These are phyloP conservation scores for Globisporangium cylindrosporum DNA, from an alignment of 352 stramenopile genomes.

Conservation along the genomic window DNA sequence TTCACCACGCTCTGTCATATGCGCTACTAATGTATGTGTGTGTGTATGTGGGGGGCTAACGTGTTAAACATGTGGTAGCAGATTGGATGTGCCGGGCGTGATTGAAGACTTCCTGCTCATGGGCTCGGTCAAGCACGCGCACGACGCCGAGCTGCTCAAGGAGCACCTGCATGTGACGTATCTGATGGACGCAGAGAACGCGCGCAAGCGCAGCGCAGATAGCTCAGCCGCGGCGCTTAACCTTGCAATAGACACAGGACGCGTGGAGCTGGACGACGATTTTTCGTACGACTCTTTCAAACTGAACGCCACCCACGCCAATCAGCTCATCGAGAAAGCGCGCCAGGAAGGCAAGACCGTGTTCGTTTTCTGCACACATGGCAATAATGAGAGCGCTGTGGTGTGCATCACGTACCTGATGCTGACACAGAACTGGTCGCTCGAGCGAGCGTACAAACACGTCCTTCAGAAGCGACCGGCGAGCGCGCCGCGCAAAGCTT, in stretches of 20 bases:
- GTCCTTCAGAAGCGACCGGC: slow-evolving; percentile 55
- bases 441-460: slow-evolving; percentile 62
- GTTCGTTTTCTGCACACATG: slow-evolving; percentile 71
- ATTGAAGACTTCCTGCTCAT: slow-evolving; percentile 53
- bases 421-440: slow-evolving; percentile 51
- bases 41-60: background rate
- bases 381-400: slow-evolving; percentile 68
- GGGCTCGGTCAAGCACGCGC: slow-evolving; percentile 56
- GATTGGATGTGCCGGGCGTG: slow-evolving; percentile 62
- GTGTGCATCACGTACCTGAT: slow-evolving; percentile 69
- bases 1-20: background rate
- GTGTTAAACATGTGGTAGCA: slow-evolving; percentile 12
- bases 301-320: slow-evolving; percentile 32
- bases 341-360: slow-evolving; percentile 41
- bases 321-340: slow-evolving; percentile 44
- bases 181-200: slow-evolving; percentile 60
- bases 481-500: slow-evolving; percentile 56
- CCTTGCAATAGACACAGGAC: slow-evolving; percentile 27
- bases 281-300: slow-evolving; percentile 62
- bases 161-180: slow-evolving; percentile 43
- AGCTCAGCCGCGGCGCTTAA: slow-evolving; percentile 21
- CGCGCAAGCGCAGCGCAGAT: slow-evolving; percentile 40
- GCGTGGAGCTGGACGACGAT: slow-evolving; percentile 65
- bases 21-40: background rate
- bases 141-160: slow-evolving; percentile 52